Evolutionary conservation across 2,329 filamentous ascomycete species (phyloP), one percentile per base, ranked within the genome.

Genomic region (Celoporthe dispersa): DNA sequence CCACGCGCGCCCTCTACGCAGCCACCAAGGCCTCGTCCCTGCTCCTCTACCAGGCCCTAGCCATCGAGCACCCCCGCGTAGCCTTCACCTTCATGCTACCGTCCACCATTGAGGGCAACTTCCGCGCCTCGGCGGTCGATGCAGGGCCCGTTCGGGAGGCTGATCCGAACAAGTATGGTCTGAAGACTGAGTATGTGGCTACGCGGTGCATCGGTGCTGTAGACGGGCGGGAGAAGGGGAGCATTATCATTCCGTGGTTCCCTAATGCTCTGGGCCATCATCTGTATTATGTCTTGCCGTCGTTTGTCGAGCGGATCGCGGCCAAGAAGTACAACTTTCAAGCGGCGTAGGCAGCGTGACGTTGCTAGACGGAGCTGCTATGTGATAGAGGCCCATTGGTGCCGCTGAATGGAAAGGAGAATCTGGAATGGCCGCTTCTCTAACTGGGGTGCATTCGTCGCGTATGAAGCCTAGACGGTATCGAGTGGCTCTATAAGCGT

Each of bases 381-480:
- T n/a, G 33, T 6, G 22, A 61, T 35, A 61, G 1, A 12, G 12
- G 12, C 41, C 79, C 75, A 41, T 77, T 75, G 68, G 73, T 66
- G 80, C 76, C 2, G 37, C 35, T 39, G 61, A 84, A 75, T 87
- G 87, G 68, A 75, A 48, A 48, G 11, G 9, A 39, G 11, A 39
- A 39, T 9, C 9, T 37, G 35, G 5, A 37, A 37, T 37, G 9
- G 35, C 4, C 35, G 35, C 9, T 37, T 4, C 4, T n/a, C n/a
- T n/a, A n/a, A n/a, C n/a, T n/a, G n/a, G n/a, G n/a, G n/a, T n/a
- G n/a, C n/a, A n/a, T n/a, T n/a, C n/a, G n/a, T n/a, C n/a, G n/a
- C n/a, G n/a, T n/a, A n/a, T n/a, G n/a, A n/a, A n/a, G n/a, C n/a
- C n/a, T n/a, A n/a, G n/a, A n/a, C n/a, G n/a, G n/a, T n/a, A n/a